Evolutionary conservation across 148 eudicot genomes (phyloP).

Genomic region (Oxyria digyna): DNA sequence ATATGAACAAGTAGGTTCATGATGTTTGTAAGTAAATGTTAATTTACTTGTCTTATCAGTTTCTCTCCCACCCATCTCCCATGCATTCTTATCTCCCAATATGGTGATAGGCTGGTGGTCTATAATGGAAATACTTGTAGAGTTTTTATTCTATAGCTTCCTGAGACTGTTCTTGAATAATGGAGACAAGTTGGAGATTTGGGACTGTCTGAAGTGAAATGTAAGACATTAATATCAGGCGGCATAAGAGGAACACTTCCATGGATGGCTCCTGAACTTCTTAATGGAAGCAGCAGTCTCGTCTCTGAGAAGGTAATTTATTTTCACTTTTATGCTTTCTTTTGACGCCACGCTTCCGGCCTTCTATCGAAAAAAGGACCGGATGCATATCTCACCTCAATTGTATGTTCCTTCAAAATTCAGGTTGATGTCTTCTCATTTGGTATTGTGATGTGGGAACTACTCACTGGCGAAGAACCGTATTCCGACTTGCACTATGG

Average conservation of each 20-base stretch:
- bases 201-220: conserved; percentile 11
- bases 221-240: conserved; percentile 9
- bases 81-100: neutral
- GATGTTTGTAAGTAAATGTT: too few relatives aligned
- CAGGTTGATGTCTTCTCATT: conserved; percentile 16
- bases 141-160: neutral
- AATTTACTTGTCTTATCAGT: too few relatives aligned
- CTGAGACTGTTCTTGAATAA: too few relatives aligned
- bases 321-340: neutral
- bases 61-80: neutral
- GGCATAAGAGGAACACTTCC: conserved; percentile 12
- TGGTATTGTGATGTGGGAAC: conserved; percentile 13
- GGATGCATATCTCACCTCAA: neutral
- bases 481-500: conserved; percentile 9
- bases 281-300: conserved; percentile 9
- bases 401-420: neutral
- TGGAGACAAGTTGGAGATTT: conserved; percentile 10
- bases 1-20: too few relatives aligned
- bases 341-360: too few relatives aligned
- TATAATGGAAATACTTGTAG: neutral
- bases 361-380: too few relatives aligned
- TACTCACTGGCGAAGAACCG: conserved; percentile 9
- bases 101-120: too few relatives aligned
- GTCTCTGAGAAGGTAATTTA: conserved; percentile 11
- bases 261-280: conserved; percentile 15